Evolutionary conservation across 2,329 filamentous ascomycete species (phyloP).

Genomic region (Aspergillus clavatus): DNA sequence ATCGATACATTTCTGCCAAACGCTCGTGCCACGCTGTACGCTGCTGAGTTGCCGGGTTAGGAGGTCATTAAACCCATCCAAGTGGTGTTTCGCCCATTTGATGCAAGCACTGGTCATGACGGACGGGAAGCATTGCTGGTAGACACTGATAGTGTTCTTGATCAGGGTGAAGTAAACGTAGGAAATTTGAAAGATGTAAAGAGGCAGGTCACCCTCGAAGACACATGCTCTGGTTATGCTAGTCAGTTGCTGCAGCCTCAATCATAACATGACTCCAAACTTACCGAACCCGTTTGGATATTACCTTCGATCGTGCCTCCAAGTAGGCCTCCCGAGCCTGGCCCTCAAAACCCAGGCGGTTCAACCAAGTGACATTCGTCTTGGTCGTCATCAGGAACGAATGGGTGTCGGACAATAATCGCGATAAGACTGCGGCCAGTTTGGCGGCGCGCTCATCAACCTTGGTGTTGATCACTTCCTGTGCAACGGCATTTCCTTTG

Average conservation of each 20-base stretch:
- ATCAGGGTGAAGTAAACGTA: constrained; percentile 95
- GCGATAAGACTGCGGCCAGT: constrained; percentile 69
- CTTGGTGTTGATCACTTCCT: constrained; percentile 89
- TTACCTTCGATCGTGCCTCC: constrained; percentile 67
- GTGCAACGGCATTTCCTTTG: constrained; percentile 79
- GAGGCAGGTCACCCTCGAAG: constrained; percentile 86
- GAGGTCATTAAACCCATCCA: constrained; percentile 83
- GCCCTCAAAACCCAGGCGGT: constrained; percentile 84
- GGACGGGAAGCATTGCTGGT: constrained; percentile 79
- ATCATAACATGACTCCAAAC: constrained; percentile 15
- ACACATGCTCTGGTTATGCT: constrained; percentile 70
- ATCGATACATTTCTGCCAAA: constrained; percentile 79
- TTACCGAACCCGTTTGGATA: constrained; percentile 78
- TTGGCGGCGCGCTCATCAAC: constrained; percentile 77
- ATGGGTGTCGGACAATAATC: constrained; percentile 72
- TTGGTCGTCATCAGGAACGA: constrained; percentile 72
- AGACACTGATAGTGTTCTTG: constrained; percentile 85
- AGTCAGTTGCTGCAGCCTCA: background rate
- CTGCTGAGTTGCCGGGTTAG: constrained; percentile 81
- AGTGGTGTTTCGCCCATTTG: constrained; percentile 95
- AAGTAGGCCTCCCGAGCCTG: constrained; percentile 83
- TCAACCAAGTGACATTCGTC: constrained; percentile 77
- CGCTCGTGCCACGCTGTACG: constrained; percentile 67
- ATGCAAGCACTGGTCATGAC: constrained; percentile 90
- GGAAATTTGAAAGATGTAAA: constrained; percentile 92